These are phyloP conservation scores for Acorus calamus DNA, from an alignment of 106 monocot species.

Conservation along the genomic window DNA sequence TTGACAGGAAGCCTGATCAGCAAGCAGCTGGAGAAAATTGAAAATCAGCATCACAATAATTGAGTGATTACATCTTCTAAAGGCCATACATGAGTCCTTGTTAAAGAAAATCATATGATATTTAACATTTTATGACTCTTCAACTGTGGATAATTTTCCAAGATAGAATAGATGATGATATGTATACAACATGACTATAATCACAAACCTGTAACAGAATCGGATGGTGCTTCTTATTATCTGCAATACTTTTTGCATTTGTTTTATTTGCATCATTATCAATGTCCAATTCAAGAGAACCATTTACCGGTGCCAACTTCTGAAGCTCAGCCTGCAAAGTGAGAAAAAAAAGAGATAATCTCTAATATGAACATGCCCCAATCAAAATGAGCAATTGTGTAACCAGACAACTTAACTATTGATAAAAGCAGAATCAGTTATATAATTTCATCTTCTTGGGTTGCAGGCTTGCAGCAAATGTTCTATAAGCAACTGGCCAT, in stretches of 20 bases:
- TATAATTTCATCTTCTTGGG: no score
- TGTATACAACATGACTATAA: no score
- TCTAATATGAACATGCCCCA: neutral
- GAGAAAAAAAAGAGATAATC: neutral
- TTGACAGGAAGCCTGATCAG: slow-evolving; percentile 54
- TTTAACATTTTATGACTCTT: no score
- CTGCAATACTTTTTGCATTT: slow-evolving; percentile 31
- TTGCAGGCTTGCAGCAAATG: no score
- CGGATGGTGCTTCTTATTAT: slow-evolving; percentile 62
- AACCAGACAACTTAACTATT: no score
- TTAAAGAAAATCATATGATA: no score
- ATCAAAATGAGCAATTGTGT: neutral
- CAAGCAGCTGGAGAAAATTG: slow-evolving; percentile 48
- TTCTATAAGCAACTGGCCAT: no score
- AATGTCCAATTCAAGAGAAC: slow-evolving; percentile 3
- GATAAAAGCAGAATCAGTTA: no score
- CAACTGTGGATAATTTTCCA: no score
- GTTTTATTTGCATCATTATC: slow-evolving; percentile 19
- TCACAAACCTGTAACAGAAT: slow-evolving; percentile 64
- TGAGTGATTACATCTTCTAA: neutral
- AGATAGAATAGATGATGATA: no score
- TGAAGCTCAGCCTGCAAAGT: slow-evolving; percentile 58
- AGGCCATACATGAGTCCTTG: neutral
- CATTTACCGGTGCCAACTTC: slow-evolving; percentile 45
- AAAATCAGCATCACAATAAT: neutral